Base-by-base conservation (phyloP, 768 basidiomycete genomes). In the Phlebiopsis gigantea region DNA sequence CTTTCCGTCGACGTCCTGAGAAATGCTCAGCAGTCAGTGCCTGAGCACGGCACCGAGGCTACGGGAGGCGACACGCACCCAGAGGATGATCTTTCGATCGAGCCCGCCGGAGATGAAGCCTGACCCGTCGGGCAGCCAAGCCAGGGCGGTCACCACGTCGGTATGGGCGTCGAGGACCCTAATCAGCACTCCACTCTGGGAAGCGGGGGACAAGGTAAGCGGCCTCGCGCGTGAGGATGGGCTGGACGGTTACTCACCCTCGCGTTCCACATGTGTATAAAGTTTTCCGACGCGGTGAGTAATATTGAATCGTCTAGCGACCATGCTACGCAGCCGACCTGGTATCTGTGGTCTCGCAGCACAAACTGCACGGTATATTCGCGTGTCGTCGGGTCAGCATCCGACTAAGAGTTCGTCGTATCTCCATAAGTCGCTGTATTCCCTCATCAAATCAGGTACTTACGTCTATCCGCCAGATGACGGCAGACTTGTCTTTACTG, bases 41-140 rank as follows among this genome's bases (percentile, higher is more conserved):
- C 30, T 45, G 45, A 42, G 24, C 28, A 44, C 29, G 26, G 31
- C 47, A 17, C 21, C 56, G 19, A 51, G 15, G 53, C 45, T 28
- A 19, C 14, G 52, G 42, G 34, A 49, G 10, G 31, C 42, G 54
- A 44, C 30, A 68, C 82, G 47, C 71, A 93, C 93, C 93, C 93
- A 95, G 56, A 86, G 81, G 44, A 86, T 79, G 57, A 91, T 84
- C 70, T 84, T 87, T 60, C 85, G 83, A 70, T 98, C 96, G 66
- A 96, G 76, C 43, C 88, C 88, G 49, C 87, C 88, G 10, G 93
- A 95, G 62, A 97, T 81, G 68, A 98, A 97, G 7, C 91, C 93
- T 21, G 84, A 83, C 30, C 88, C 88, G 68, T 97, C 90, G 19
- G 93, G 89, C 41, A 93, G 74, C 92, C 93, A 98, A 28, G 82